phyloP scores from a whole-genome alignment of 345 rosid species.

The Citropsis articulata region DNA sequence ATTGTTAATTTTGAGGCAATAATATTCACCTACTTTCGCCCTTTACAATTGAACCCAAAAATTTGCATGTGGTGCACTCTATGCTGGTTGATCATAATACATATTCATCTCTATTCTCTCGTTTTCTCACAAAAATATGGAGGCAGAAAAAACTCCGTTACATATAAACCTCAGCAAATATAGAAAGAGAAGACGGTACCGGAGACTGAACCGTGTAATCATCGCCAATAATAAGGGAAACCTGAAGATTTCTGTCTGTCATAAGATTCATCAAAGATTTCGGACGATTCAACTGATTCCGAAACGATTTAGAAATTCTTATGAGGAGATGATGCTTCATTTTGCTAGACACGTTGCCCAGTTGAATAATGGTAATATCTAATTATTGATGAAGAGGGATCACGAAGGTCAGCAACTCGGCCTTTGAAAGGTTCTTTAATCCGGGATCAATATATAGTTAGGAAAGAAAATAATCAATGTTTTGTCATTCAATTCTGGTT shows the following conservation, averaged over 20 bases:
- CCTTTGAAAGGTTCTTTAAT: too few species aligned
- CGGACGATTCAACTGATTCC: neutral
- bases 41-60: neutral
- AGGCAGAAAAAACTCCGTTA: constrained; percentile 6
- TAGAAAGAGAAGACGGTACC: neutral
- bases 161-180: neutral
- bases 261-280: neutral
- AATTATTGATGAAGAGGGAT: neutral
- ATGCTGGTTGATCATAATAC: too few species aligned
- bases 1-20: neutral
- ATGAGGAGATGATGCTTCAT: constrained; percentile 12
- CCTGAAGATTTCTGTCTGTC: neutral
- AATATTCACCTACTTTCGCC: neutral
- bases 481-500: too few species aligned
- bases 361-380: neutral
- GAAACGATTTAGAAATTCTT: constrained; percentile 10
- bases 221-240: neutral
- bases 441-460: too few species aligned
- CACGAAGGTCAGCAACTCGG: neutral
- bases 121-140: neutral
- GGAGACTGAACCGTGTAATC: neutral
- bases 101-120: too few species aligned
- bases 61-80: neutral
- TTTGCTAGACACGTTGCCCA: constrained; percentile 12
- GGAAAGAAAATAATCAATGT: too few species aligned